phyloP scores from a whole-genome alignment of 176 grass and related monocot species.

The Secale cereale region DNA sequence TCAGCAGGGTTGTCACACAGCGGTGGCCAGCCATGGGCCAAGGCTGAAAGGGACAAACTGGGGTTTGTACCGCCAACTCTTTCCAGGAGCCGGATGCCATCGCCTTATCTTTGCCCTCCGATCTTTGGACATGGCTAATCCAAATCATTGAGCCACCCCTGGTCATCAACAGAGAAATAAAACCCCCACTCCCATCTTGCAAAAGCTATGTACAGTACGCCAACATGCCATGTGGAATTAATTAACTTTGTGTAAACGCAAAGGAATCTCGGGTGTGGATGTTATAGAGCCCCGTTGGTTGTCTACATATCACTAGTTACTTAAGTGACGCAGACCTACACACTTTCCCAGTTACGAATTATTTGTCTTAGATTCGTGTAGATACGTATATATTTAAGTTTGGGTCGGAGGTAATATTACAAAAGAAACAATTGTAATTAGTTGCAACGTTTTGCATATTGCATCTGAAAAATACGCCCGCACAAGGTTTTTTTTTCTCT shows the following conservation, averaged over 20 bases:
- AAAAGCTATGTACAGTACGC: neutral
- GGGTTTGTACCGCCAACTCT: conserved; percentile 22
- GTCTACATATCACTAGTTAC: neutral
- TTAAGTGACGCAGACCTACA: neutral
- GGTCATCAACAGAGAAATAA: conserved; percentile 27
- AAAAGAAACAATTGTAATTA: neutral
- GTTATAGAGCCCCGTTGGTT: neutral
- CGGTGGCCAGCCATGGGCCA: neutral
- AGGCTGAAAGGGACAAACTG: conserved; percentile 33
- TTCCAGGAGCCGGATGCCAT: conserved; percentile 1
- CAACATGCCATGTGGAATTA: conserved; percentile 33
- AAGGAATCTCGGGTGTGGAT: conserved; percentile 16
- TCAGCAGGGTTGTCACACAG: conserved; percentile 13
- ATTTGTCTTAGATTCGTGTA: no score
- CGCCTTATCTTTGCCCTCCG: conserved; percentile 28
- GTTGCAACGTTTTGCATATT: no score
- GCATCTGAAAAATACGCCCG: no score
- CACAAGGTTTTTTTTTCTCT: neutral
- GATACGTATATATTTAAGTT: no score
- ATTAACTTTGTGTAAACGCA: neutral
- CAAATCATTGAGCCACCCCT: conserved; percentile 48
- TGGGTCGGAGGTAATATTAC: neutral
- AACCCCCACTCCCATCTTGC: neutral
- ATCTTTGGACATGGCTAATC: conserved; percentile 39
- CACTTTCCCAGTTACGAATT: neutral